Conservation (phyloP, 371 early-diverging fungal species). For the Syncephalastrum monosporum region DNA sequence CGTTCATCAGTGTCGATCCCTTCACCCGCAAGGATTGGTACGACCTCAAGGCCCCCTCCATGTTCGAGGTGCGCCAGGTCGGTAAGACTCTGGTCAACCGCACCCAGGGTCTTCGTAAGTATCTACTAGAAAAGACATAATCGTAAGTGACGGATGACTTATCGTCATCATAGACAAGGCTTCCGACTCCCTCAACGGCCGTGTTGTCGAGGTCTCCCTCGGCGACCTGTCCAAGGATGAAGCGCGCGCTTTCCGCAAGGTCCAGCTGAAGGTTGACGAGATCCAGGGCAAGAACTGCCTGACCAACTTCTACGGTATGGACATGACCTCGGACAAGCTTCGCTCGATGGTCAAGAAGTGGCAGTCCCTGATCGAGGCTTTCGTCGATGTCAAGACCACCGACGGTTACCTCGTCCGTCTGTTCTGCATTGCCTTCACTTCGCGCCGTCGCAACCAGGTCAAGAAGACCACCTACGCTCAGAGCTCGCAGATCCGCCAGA, state of each 20-base stretch:
- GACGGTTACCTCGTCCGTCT: conserved; percentile 99
- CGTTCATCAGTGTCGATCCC: conserved; percentile 76
- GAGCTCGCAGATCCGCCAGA: conserved; percentile 95
- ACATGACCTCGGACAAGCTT: conserved; percentile 99
- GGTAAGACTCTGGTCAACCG: conserved; percentile 99
- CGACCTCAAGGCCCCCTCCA: conserved; percentile 97
- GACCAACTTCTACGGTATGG: conserved; percentile 99
- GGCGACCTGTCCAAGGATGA: conserved; percentile 98
- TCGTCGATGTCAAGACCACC: conserved; percentile 99
- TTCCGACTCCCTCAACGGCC: conserved; percentile 94
- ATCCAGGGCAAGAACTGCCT: conserved; percentile 98
- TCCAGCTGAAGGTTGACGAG: conserved; percentile 98
- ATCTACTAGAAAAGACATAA: neutral
- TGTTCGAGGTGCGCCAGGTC: conserved; percentile 91
- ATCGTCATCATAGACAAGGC: conserved; percentile 73
- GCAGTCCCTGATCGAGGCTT: conserved; percentile 99
- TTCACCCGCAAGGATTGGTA: conserved; percentile 99
- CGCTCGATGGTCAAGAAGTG: conserved; percentile 99
- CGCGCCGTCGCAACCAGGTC: conserved; percentile 93
- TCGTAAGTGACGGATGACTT: neutral
- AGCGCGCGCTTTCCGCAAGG: conserved; percentile 96
- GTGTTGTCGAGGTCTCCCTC: conserved; percentile 98
- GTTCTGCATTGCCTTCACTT: conserved; percentile 98
- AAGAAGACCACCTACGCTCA: conserved; percentile 99
- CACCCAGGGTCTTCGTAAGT: conserved; percentile 95